phyloP scores from a whole-genome alignment of 176 grass and related monocot species.

The Pharus latifolius region DNA sequence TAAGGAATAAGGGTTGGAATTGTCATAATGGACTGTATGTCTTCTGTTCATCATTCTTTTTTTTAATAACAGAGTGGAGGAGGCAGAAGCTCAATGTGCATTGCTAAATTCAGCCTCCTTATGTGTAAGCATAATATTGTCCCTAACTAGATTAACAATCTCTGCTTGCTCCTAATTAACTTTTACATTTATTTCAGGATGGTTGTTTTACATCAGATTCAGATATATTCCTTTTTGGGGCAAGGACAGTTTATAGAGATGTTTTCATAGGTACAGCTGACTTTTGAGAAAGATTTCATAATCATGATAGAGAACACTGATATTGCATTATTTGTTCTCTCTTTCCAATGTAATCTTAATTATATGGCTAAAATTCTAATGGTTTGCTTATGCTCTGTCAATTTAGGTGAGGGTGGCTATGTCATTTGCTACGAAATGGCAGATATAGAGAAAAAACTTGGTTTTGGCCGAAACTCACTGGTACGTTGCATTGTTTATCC shows the following conservation, averaged over 20 bases:
- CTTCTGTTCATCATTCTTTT: neutral
- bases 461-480: constrained; percentile 88
- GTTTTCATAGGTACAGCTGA: constrained; percentile 59
- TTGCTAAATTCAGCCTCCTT: constrained; percentile 56
- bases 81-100: constrained; percentile 93
- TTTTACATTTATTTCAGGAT: constrained; percentile 45
- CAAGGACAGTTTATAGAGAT: constrained; percentile 92
- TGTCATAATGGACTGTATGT: neutral
- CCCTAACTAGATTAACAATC: neutral
- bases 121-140: constrained; percentile 52
- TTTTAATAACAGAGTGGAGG: constrained; percentile 61
- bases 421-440: constrained; percentile 86
- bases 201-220: constrained; percentile 92
- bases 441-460: constrained; percentile 83
- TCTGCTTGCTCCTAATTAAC: constrained; percentile 6
- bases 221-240: constrained; percentile 90
- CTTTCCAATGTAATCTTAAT: constrained; percentile 12
- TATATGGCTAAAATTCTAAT: constrained; percentile 1
- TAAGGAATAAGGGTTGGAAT: no score
- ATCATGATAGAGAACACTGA: neutral
- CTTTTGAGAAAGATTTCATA: neutral
- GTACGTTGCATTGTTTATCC: constrained; percentile 27
- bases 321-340: neutral
- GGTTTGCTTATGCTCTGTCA: constrained; percentile 19
- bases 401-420: constrained; percentile 62